phyloP scores from a whole-genome alignment of 768 basidiomycete species.

The Lactifluus subvellereus region DNA sequence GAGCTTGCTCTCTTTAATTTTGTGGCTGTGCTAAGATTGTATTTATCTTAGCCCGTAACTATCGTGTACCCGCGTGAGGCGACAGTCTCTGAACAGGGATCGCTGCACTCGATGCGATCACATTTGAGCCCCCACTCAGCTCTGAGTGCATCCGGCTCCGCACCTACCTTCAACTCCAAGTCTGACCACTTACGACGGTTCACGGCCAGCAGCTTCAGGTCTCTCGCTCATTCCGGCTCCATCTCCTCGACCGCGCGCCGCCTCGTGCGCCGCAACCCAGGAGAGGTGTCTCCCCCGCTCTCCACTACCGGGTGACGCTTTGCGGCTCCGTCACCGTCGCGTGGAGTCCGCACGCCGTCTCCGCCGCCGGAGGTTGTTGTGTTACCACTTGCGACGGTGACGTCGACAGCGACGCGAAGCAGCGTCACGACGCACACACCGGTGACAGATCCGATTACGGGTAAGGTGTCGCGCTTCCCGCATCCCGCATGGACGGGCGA shows the following conservation, averaged over 20 bases:
- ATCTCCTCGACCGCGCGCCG: constrained; percentile 47
- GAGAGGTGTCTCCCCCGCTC: constrained; percentile 28
- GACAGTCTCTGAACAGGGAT: constrained; percentile 54
- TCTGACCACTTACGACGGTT: constrained; percentile 36
- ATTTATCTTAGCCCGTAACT: constrained; percentile 34
- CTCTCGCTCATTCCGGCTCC: constrained; percentile 46
- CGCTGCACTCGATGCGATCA: constrained; percentile 58
- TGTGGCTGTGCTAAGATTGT: neutral
- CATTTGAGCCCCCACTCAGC: constrained; percentile 44
- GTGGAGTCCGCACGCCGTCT: neutral
- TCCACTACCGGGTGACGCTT: constrained; percentile 28
- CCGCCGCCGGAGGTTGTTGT: neutral
- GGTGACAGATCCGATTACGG: constrained; percentile 33
- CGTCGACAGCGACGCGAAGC: constrained; percentile 28
- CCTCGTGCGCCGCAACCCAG: constrained; percentile 15
- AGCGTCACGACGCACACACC: constrained; percentile 32
- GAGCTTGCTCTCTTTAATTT: constrained; percentile 1
- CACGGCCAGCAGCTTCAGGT: constrained; percentile 35
- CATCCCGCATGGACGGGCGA: constrained; percentile 21
- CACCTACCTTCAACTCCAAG: constrained; percentile 42
- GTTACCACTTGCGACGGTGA: constrained; percentile 25
- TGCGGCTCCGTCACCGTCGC: constrained; percentile 5
- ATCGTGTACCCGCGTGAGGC: constrained; percentile 39
- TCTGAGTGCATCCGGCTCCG: constrained; percentile 46
- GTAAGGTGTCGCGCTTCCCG: constrained; percentile 30